Evolutionary conservation across 2,329 filamentous ascomycete genomes (phyloP).

Genomic region (Phyllosticta citribraziliensis): DNA sequence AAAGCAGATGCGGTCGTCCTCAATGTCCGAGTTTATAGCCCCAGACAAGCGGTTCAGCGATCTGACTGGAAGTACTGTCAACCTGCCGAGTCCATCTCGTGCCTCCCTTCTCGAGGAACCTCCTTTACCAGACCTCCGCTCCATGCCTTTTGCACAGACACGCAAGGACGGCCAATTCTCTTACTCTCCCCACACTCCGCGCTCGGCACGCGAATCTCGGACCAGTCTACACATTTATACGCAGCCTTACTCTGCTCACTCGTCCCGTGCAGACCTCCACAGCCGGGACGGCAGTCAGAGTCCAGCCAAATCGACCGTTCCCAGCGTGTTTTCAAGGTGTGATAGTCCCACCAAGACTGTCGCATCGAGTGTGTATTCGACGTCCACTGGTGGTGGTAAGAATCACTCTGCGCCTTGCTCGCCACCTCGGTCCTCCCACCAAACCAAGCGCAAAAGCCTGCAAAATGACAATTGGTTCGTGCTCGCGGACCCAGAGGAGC

Average conservation of each 20-base stretch:
- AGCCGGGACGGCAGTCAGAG: constrained; percentile 1
- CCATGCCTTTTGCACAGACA: constrained; percentile 73
- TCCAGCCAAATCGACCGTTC: background rate
- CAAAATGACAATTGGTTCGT: constrained; percentile 41
- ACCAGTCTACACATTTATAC: constrained; percentile 38
- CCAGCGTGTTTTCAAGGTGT: background rate
- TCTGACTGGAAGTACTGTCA: constrained; percentile 35
- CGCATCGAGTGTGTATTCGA: constrained; percentile 10
- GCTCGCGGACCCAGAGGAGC: constrained; percentile 11
- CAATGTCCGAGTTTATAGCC: constrained; percentile 19
- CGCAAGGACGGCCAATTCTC: constrained; percentile 53
- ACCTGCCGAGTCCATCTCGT: constrained; percentile 24
- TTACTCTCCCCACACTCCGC: constrained; percentile 42
- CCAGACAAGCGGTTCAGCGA: constrained; percentile 47
- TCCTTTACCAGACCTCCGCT: constrained; percentile 33
- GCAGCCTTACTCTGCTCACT: constrained; percentile 24
- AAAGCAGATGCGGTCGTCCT: constrained; percentile 60
- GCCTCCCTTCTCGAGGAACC: constrained; percentile 25
- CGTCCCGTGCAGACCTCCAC: constrained; percentile 17
- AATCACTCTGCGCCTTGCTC: constrained; percentile 13
- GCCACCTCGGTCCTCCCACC: constrained; percentile 14
- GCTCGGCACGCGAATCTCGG: constrained; percentile 45
- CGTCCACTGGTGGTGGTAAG: constrained; percentile 20
- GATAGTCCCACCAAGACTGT: constrained; percentile 18
- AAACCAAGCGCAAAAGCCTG: constrained; percentile 18